phyloP scores from a whole-genome alignment of 768 basidiomycete genomes.

The Lactarius akahatsu region DNA sequence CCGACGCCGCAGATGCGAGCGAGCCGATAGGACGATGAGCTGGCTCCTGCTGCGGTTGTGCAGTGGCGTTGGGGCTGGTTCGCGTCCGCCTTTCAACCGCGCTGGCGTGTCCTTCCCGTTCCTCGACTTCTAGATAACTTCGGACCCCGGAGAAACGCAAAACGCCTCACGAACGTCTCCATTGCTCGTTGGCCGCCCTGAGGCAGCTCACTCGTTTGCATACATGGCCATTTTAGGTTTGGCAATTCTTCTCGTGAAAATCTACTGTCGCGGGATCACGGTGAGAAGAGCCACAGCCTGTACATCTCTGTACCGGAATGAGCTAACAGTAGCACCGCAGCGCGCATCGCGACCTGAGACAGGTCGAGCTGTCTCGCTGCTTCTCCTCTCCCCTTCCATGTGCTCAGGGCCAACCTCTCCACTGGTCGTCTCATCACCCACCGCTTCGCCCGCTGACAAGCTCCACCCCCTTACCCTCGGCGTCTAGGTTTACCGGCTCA shows the following conservation, averaged over 20 bases:
- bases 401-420: constrained; percentile 8
- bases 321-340: background rate
- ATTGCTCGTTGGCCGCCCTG: background rate
- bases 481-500: background rate
- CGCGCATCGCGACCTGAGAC: background rate
- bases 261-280: background rate
- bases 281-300: background rate
- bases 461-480: background rate
- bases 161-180: background rate
- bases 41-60: background rate
- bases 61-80: background rate
- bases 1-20: background rate
- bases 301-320: background rate
- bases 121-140: background rate
- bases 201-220: background rate
- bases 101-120: background rate
- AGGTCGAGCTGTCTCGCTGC: background rate
- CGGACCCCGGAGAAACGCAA: background rate
- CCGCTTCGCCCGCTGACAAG: background rate
- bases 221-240: background rate
- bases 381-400: background rate
- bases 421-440: background rate
- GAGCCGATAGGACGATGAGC: background rate
- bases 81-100: background rate
- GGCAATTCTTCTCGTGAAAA: background rate